Evolutionary conservation across 805 yeast genomes (phyloP), one percentile per base, ranked within the genome.

Genomic region (Tetrapisispora arboricola): DNA sequence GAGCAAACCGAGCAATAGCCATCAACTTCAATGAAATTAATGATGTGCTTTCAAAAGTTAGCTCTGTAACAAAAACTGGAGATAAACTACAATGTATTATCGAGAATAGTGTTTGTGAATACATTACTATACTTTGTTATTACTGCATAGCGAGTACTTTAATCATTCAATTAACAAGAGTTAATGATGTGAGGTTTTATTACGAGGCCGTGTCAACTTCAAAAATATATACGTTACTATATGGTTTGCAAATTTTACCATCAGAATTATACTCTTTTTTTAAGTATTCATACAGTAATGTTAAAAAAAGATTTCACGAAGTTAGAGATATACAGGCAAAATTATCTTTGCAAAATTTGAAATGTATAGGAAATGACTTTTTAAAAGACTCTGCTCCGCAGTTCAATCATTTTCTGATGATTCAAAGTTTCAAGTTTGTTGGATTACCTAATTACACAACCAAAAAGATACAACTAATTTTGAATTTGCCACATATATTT

Each of bases 241-340:
- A 54, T 38, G 43, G 48, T 3, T 28, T 57, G 20, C 62, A 57
- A 39, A 48, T 51, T 10, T 39, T 49, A 18, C 50, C 46, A 9
- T 38, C n/a, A 11, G 40, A 32, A 11, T 2, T 38, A 6, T 32
- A 13, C 12, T 10, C 10, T 1, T 6, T 19, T 12, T 17, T 25
- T n/a, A 20, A 18, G 16, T 15, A 9, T 21, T 8, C 33, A 9
- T n/a, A 7, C 6, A 29, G 13, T 6, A 20, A 34, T 12, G 13
- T 42, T n/a, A 15, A 34, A 5, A 33, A 17, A 7, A 34, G 19
- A 31, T 6, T 32, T 7, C 17, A 13, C 6, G n/a, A 20, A 10
- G 2, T 17, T 3, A 19, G 13, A 8, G 10, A 13, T n/a, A 10
- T 13, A 19, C 12, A 18, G 12, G 15, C 28, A 9, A 10, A 6